phyloP scores from a whole-genome alignment of 2,329 filamentous ascomycete genomes.

The Arthrobotrys conoides region DNA sequence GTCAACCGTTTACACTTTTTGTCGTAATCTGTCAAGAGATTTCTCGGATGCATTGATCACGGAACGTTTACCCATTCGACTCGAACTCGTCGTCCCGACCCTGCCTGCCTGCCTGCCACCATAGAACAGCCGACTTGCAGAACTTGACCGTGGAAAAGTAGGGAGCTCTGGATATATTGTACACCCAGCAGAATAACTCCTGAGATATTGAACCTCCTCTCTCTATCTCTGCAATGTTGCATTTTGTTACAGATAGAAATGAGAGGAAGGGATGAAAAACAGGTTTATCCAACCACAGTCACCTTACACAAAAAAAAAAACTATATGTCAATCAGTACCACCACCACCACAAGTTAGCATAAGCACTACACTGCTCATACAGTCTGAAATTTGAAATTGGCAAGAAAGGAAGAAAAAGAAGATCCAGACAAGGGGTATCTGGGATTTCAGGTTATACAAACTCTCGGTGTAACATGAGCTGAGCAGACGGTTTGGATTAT shows the following conservation, averaged over 20 bases:
- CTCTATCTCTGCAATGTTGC: neutral
- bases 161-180: slow-evolving; percentile 22
- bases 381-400: slow-evolving; percentile 4
- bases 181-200: neutral
- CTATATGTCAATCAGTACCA: neutral
- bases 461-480: slow-evolving; percentile 4
- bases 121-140: slow-evolving; percentile 20
- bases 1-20: neutral
- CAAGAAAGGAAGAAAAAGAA: neutral
- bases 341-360: neutral
- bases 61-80: slow-evolving; percentile 12
- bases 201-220: slow-evolving; percentile 3
- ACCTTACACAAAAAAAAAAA: slow-evolving; percentile 3
- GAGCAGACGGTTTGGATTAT: slow-evolving; percentile 4
- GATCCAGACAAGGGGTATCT: slow-evolving; percentile 8
- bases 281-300: slow-evolving; percentile 24
- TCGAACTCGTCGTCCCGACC: neutral
- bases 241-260: slow-evolving; percentile 10
- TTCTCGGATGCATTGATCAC: slow-evolving; percentile 10
- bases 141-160: neutral
- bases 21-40: slow-evolving; percentile 6
- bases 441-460: neutral
- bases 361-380: too few relatives aligned
- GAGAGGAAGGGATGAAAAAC: neutral
- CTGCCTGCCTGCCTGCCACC: neutral